phyloP scores from a whole-genome alignment of 2,329 filamentous ascomycete species.

The Plenodomus lindquistii region DNA sequence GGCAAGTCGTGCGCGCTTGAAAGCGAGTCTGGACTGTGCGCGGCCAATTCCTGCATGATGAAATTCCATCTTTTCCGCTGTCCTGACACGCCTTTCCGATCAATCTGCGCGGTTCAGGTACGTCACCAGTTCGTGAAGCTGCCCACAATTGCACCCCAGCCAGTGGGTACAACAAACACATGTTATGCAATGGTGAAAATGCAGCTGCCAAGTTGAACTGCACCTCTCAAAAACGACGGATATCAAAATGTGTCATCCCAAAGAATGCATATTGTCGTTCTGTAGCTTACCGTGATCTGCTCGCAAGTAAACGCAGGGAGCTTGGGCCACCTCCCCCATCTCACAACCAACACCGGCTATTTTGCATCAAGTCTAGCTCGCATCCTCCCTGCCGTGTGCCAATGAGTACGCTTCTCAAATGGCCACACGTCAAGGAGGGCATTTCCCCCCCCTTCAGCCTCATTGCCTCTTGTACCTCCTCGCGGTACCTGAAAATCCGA shows the following conservation, averaged over 20 bases:
- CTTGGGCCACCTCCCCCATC: constrained; percentile 9
- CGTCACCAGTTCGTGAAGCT: constrained; percentile 16
- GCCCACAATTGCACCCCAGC: too few species aligned
- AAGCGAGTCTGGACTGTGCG: constrained; percentile 19
- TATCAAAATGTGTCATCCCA: too few species aligned
- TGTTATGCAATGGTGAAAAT: too few species aligned
- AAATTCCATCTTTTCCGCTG: constrained; percentile 2
- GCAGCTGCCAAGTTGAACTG: too few species aligned
- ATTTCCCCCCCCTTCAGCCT: neutral
- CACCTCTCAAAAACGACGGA: too few species aligned
- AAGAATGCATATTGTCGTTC: too few species aligned
- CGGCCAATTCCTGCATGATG: constrained; percentile 9
- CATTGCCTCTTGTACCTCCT: neutral
- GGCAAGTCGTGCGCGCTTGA: constrained; percentile 12
- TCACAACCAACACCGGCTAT: neutral
- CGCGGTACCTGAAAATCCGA: neutral
- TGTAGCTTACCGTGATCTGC: too few species aligned
- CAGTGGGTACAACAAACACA: too few species aligned
- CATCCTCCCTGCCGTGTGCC: neutral
- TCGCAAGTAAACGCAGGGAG: too few species aligned
- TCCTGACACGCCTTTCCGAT: neutral
- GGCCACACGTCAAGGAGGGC: neutral
- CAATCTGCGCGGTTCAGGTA: constrained; percentile 9
- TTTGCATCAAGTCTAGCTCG: neutral
- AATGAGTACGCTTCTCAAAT: neutral